Evolutionary conservation across 805 yeast genomes (phyloP).

Genomic region (Starmerella asiatica): DNA sequence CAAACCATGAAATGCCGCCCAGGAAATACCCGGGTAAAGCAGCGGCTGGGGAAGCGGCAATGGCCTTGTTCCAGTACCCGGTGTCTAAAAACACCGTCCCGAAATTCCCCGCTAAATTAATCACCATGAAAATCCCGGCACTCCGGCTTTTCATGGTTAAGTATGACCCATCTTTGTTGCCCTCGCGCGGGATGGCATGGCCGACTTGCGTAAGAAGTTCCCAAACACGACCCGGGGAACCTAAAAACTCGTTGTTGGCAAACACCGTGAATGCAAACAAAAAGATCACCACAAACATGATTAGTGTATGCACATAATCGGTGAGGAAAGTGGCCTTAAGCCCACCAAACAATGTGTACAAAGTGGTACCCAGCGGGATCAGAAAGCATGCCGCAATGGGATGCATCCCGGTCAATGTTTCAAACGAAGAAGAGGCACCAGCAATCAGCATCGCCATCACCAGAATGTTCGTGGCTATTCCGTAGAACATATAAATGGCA

Average conservation of each 20-base stretch:
- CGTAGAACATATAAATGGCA: conserved; percentile 48
- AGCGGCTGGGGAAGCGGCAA: conserved; percentile 70
- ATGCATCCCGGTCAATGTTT: conserved; percentile 69
- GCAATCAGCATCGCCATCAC: conserved; percentile 88
- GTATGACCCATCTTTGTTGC: conserved; percentile 77
- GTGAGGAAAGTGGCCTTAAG: conserved; percentile 70
- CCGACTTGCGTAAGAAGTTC: conserved; percentile 51
- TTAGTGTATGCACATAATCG: conserved; percentile 70
- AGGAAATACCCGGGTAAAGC: conserved; percentile 77
- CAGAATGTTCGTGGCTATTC: conserved; percentile 71
- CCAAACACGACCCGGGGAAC: conserved; percentile 73
- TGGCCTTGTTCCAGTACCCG: conserved; percentile 82
- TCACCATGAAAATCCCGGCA: conserved; percentile 82
- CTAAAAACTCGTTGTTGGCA: conserved; percentile 55
- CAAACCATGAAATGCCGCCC: conserved; percentile 87
- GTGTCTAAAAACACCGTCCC: conserved; percentile 80
- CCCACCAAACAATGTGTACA: conserved; percentile 70
- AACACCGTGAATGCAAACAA: conserved; percentile 70
- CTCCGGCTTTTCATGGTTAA: conserved; percentile 74
- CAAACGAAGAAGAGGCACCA: conserved; percentile 78
- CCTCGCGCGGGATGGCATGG: conserved; percentile 47
- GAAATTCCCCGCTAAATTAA: conserved; percentile 77
- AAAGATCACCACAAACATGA: conserved; percentile 61
- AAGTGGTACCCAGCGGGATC: conserved; percentile 65
- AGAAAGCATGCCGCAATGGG: conserved; percentile 70